Evolutionary conservation across 2,329 filamentous ascomycete genomes (phyloP).

Genomic region (Decorospora gaudefroyi): DNA sequence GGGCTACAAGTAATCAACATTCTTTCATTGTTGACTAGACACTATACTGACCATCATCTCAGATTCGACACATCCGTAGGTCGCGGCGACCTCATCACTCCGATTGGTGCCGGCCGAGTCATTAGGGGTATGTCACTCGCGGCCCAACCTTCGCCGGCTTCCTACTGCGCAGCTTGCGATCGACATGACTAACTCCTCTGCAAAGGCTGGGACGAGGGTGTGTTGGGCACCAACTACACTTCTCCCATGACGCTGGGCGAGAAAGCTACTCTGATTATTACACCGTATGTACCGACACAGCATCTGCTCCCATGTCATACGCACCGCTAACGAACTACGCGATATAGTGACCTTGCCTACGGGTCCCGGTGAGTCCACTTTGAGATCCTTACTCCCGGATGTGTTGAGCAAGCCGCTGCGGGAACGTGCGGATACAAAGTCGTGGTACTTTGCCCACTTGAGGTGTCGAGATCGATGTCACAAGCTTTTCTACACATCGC

Average conservation of each 20-base stretch:
- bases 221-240: constrained; percentile 52
- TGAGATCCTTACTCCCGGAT: too few species aligned
- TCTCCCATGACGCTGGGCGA: constrained; percentile 84
- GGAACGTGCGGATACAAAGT: too few species aligned
- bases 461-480: too few species aligned
- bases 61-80: constrained; percentile 90
- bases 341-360: constrained; percentile 45
- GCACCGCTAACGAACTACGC: constrained; percentile 23
- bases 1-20: constrained; percentile 68
- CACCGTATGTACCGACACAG: constrained; percentile 60
- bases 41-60: constrained; percentile 20
- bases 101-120: constrained; percentile 81
- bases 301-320: not conserved
- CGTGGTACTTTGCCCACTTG: too few species aligned
- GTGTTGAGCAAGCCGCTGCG: too few species aligned
- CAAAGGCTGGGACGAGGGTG: constrained; percentile 67
- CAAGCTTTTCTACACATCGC: constrained; percentile 3
- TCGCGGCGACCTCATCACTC: constrained; percentile 73
- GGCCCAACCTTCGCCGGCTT: constrained; percentile 3
- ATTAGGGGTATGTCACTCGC: constrained; percentile 70
- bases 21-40: not conserved
- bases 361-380: constrained; percentile 41
- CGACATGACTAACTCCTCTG: constrained; percentile 30
- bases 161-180: constrained; percentile 5
- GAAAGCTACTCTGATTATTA: constrained; percentile 83